phyloP scores from a whole-genome alignment of 768 basidiomycete species.

The Tubosaeta sp. region DNA sequence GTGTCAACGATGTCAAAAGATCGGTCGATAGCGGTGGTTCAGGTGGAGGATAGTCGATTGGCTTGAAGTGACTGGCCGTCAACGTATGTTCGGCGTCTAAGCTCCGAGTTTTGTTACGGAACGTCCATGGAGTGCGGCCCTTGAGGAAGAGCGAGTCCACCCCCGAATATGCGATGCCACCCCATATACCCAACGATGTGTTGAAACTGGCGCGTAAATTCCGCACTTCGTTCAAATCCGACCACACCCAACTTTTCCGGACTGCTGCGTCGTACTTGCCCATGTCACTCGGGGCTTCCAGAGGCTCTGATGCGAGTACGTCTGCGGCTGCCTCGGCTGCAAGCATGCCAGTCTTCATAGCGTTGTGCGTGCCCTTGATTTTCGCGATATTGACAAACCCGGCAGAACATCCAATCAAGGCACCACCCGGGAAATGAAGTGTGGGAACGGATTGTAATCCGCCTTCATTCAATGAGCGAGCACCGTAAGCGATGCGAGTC shows the following conservation, averaged over 20 bases:
- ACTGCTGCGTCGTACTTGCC: conserved; percentile 66
- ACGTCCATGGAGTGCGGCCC: conserved; percentile 90
- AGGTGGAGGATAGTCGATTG: conserved; percentile 82
- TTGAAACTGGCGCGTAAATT: conserved; percentile 91
- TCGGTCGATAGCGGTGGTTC: conserved; percentile 92
- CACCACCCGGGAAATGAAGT: conserved; percentile 89
- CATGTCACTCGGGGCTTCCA: conserved; percentile 49
- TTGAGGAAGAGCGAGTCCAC: conserved; percentile 80
- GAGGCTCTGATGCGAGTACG: conserved; percentile 37
- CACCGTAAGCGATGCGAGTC: conserved; percentile 86
- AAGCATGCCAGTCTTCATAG: conserved; percentile 98
- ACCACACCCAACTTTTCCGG: conserved; percentile 77
- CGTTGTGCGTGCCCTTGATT: conserved; percentile 98
- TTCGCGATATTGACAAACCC: conserved; percentile 96
- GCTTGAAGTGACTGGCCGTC: conserved; percentile 58
- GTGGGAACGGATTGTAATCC: conserved; percentile 88
- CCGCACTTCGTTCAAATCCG: conserved; percentile 84
- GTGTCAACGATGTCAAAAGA: conserved; percentile 80
- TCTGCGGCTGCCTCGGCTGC: conserved; percentile 86
- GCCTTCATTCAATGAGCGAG: conserved; percentile 86
- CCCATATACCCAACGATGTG: conserved; percentile 73
- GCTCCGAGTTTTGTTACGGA: conserved; percentile 53
- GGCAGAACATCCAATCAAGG: conserved; percentile 90
- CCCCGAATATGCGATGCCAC: conserved; percentile 86
- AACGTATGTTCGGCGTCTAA: conserved; percentile 72